Conservation (phyloP, 495 filamentous ascomycete genomes). For the Rusavskia elegans region DNA sequence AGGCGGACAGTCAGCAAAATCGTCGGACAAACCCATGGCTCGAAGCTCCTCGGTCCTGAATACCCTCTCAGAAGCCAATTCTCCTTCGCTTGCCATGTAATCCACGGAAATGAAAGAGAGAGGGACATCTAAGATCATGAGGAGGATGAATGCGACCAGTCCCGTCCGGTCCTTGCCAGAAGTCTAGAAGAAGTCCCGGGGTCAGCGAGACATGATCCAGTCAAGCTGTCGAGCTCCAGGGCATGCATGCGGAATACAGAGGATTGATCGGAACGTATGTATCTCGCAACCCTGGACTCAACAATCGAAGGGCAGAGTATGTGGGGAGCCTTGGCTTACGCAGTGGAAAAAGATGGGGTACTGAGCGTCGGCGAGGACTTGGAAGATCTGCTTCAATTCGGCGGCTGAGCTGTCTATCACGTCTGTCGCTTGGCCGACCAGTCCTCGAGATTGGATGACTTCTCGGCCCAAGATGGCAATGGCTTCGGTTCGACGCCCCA, state of each 20-base stretch:
- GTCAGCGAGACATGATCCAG: too few relatives aligned
- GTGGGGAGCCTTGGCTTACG: not conserved
- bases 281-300: too few relatives aligned
- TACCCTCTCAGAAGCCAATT: conserved; percentile 43
- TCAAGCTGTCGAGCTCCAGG: too few relatives aligned
- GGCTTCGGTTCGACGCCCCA: conserved; percentile 51
- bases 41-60: conserved; percentile 50
- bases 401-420: conserved; percentile 43
- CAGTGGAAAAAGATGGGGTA: conserved; percentile 62
- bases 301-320: too few relatives aligned
- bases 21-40: conserved; percentile 47
- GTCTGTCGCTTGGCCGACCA: conserved; percentile 48
- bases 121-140: conserved; percentile 38
- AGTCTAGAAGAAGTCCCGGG: conserved; percentile 19
- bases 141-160: conserved; percentile 47
- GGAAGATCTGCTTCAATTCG: conserved; percentile 46
- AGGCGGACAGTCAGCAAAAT: conserved; percentile 46
- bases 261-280: too few relatives aligned
- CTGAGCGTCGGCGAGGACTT: conserved; percentile 27
- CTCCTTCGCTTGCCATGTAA: conserved; percentile 47
- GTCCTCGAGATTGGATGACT: conserved; percentile 52
- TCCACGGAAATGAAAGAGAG: conserved; percentile 43
- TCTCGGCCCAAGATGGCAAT: conserved; percentile 48
- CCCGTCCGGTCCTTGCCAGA: conserved; percentile 84
- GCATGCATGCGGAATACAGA: too few relatives aligned